Evolutionary conservation across 1,284 basidiomycete genomes (phyloP), one percentile per base, ranked within the genome.

Genomic region (Mycosarcoma maydis): DNA sequence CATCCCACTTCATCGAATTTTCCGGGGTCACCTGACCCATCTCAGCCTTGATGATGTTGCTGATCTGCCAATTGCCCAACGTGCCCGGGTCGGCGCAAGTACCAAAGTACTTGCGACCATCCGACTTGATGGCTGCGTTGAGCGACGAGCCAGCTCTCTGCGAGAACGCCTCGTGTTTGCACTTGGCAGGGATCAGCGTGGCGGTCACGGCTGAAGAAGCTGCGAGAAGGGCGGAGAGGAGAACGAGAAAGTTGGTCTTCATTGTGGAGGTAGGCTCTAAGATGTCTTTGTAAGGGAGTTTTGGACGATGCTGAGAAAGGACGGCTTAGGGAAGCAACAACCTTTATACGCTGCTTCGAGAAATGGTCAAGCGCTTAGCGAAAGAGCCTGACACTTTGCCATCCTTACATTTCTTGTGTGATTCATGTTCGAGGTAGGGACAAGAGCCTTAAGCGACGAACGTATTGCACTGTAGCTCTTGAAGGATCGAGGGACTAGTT

Each of bases 1-100:
- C 49, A 11, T 52, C 57, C 57, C 57, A 60, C 42, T 60, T 60
- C 51, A 60, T 54, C 36, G 41, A 45, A 32, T 60, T 60, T n/a
- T 54, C 58, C 6, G 58, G 58, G 0, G 58, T 60, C 5, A 60
- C 40, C 4, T 17, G n/a, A 1, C 51, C 58, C 23, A 60, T 23
- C 4, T 60, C 46, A 19, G 34, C 16, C 30, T 49, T 45, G 46
- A 60, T 40, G 41, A 49, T 60, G 23, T n/a, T 23, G 29, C 20
- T 17, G 36, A 49, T 23, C 7, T 44, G 36, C 2, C 36, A 32
- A 37, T 40, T 40, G 40, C 34, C 23, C 26, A 54, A 49, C 0
- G 40, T 44, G 23, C 26, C 26, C 16, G 39, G 36, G 30, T 60
- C 59, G 14, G 47, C 23, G 20, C 29, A 29, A 3, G 59, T 51